A percentile compares a stretch with the other conserved stretches of the same genome.
phyloP scores from a whole-genome alignment of 768 basidiomycete genomes.

The Suillus clintonianus region DNA sequence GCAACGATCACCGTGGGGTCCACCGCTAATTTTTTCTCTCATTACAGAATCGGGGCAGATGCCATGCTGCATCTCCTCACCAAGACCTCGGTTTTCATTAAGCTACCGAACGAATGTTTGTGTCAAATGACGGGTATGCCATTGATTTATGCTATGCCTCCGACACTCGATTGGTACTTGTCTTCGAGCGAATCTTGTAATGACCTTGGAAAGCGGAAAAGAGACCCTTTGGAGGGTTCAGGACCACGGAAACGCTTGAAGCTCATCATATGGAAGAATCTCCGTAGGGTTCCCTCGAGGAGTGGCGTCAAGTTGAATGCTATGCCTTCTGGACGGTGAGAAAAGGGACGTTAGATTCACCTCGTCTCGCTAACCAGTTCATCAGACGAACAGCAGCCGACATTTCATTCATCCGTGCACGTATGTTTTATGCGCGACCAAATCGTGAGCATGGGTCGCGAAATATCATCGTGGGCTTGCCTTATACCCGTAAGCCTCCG shows the following conservation, averaged over 20 bases:
- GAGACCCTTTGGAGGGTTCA: constrained; percentile 13
- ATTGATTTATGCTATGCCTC: constrained; percentile 47
- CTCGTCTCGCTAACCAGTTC: constrained; percentile 8
- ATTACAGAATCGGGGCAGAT: constrained; percentile 70
- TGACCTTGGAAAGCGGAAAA: constrained; percentile 24
- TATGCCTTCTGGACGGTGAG: constrained; percentile 20
- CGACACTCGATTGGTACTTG: constrained; percentile 16
- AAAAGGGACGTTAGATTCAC: background rate
- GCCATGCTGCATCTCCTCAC: constrained; percentile 81
- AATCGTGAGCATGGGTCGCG: constrained; percentile 47
- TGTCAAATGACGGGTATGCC: constrained; percentile 83
- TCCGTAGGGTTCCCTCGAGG: background rate
- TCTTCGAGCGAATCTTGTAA: background rate
- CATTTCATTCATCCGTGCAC: constrained; percentile 51
- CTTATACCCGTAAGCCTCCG: constrained; percentile 57
- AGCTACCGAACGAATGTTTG: constrained; percentile 81
- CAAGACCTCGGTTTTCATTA: constrained; percentile 73
- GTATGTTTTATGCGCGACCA: constrained; percentile 72
- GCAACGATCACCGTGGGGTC: background rate
- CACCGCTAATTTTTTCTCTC: constrained; percentile 1
- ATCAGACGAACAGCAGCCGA: constrained; percentile 50
- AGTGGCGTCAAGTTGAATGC: background rate
- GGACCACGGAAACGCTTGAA: constrained; percentile 31
- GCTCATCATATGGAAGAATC: constrained; percentile 4
- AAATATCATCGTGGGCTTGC: constrained; percentile 62